Evolutionary conservation across 1,284 basidiomycete species (phyloP).

Genomic region (Heterobasidion parviporum): DNA sequence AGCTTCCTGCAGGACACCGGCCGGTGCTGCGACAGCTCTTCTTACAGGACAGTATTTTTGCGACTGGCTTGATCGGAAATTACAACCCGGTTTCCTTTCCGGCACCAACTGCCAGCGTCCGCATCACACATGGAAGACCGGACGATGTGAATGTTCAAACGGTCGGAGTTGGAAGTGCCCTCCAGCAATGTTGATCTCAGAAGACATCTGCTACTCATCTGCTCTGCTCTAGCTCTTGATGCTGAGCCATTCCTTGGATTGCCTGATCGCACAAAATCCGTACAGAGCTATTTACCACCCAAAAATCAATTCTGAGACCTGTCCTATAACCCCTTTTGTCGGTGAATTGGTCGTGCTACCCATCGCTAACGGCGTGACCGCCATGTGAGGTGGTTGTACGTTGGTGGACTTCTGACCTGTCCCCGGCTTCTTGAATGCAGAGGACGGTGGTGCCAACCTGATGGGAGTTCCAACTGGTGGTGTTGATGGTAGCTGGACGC

Average conservation of each 20-base stretch:
- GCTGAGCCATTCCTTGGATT: no score
- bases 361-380: constrained; percentile 2
- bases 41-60: neutral
- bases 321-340: constrained; percentile 56
- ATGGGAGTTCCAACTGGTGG: constrained; percentile 54
- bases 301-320: constrained; percentile 71
- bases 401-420: constrained; percentile 9
- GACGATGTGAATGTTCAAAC: no score
- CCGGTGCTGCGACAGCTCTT: no score
- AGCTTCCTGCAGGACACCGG: no score
- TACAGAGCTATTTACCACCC: constrained; percentile 45
- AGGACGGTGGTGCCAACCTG: constrained; percentile 56
- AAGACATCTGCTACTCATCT: no score
- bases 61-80: neutral
- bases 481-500: constrained; percentile 14
- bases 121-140: neutral
- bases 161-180: neutral
- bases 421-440: constrained; percentile 52
- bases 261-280: no score
- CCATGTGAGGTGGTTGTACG: constrained; percentile 4
- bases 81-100: neutral
- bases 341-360: constrained; percentile 23
- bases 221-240: no score
- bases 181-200: no score
- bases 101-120: neutral